phyloP scores from a whole-genome alignment of 2,329 filamentous ascomycete genomes.

The Elsinoe ampelina region DNA sequence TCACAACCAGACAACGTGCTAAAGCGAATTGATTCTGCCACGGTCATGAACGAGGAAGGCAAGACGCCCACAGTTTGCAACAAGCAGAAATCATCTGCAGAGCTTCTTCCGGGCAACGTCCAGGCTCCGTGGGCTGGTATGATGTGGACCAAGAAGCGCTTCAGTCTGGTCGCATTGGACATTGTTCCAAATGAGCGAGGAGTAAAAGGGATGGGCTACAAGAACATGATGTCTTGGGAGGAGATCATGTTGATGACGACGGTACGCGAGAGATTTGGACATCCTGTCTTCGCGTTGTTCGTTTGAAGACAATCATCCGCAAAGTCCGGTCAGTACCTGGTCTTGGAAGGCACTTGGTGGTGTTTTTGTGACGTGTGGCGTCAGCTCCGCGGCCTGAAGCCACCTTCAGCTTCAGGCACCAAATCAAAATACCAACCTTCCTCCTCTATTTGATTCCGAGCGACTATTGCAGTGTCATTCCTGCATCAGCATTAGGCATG shows the following conservation, averaged over 20 bases:
- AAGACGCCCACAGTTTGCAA: too few species aligned
- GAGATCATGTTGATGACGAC: background rate
- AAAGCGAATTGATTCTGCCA: background rate
- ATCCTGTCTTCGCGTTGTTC: conserved; percentile 10
- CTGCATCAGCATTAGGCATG: too few species aligned
- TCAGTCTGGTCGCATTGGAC: background rate
- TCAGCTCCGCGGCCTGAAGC: too few species aligned
- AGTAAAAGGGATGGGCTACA: background rate
- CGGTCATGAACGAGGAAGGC: background rate
- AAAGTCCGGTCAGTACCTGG: too few species aligned
- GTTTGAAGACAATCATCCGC: background rate
- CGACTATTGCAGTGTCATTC: too few species aligned
- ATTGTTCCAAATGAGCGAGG: background rate
- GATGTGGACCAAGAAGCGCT: conserved; percentile 1
- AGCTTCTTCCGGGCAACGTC: too few species aligned
- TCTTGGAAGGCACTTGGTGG: too few species aligned
- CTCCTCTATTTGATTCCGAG: too few species aligned
- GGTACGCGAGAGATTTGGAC: background rate
- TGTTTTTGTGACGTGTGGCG: too few species aligned
- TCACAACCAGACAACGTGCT: background rate
- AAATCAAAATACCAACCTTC: too few species aligned
- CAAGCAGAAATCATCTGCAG: too few species aligned
- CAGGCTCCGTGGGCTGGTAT: background rate
- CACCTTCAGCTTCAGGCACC: too few species aligned
- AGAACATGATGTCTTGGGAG: background rate